A percentile compares a stretch with the other conserved stretches of the same genome.
These are phyloP conservation scores for Leucocoprinus leucothites DNA, from an alignment of 768 basidiomycete species.

Conservation along the genomic window DNA sequence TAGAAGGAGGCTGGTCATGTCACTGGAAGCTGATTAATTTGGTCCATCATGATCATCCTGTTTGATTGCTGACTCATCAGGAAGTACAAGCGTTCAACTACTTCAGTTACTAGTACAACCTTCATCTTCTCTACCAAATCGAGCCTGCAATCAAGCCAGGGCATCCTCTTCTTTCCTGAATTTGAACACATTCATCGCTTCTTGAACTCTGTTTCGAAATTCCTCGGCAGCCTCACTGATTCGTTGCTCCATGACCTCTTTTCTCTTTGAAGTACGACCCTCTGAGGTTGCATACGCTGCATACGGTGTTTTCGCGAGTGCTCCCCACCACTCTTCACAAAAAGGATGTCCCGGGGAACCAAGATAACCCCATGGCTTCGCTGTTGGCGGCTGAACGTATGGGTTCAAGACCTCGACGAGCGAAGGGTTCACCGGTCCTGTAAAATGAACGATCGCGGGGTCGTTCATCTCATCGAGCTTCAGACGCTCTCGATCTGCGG, in stretches of 20 bases:
- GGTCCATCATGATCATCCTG: too few species aligned
- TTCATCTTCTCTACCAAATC: too few species aligned
- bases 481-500: conserved; percentile 31
- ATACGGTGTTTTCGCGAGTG: conserved; percentile 37
- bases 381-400: conserved; percentile 47
- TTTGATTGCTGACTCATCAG: too few species aligned
- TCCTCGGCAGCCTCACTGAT: background rate
- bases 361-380: conserved; percentile 59
- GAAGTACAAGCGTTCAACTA: too few species aligned
- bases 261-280: background rate
- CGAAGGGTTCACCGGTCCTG: conserved; percentile 49
- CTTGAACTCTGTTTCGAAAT: background rate
- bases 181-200: too few species aligned
- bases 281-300: conserved; percentile 16
- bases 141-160: too few species aligned
- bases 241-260: background rate
- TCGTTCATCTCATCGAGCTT: conserved; percentile 33
- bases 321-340: conserved; percentile 43
- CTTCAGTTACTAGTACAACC: too few species aligned
- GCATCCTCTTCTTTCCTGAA: too few species aligned
- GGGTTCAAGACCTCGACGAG: conserved; percentile 45
- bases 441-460: conserved; percentile 54
- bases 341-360: conserved; percentile 52
- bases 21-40: too few species aligned
- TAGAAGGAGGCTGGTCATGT: too few species aligned